Percentiles rank a stretch among this genome's conserved stretches.
phyloP scores from a whole-genome alignment of 345 rosid genomes.

The Noccaea caerulescens region DNA sequence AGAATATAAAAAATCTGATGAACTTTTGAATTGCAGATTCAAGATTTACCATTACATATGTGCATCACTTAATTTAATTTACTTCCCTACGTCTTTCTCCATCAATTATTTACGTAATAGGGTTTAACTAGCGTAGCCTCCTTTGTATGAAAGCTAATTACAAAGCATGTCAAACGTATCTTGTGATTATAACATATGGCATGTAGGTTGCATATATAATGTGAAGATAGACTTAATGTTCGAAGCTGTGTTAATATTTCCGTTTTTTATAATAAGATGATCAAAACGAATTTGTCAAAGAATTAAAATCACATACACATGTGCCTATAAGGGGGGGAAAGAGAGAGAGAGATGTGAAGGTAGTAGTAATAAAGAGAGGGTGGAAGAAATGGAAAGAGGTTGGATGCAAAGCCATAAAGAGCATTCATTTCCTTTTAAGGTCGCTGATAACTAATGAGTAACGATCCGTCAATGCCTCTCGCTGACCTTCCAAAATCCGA shows the following conservation, averaged over 20 bases:
- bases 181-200: background rate
- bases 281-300: background rate
- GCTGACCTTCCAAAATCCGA: constrained; percentile 13
- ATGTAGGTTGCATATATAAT: background rate
- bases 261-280: background rate
- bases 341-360: background rate
- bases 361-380: constrained; percentile 37
- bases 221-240: background rate
- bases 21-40: constrained; percentile 20
- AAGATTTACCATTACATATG: background rate
- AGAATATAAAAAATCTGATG: background rate
- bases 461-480: constrained; percentile 44
- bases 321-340: background rate
- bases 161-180: background rate
- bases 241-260: background rate
- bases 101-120: background rate
- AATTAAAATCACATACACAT: constrained; percentile 6
- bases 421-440: constrained; percentile 50
- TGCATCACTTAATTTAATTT: background rate
- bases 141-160: background rate
- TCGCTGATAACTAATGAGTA: constrained; percentile 37
- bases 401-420: constrained; percentile 47
- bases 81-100: background rate
- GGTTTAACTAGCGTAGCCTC: background rate
- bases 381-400: constrained; percentile 40